These are phyloP conservation scores for Globisporangium rhizosaccharum DNA, from an alignment of 352 stramenopile species.

Conservation along the genomic window DNA sequence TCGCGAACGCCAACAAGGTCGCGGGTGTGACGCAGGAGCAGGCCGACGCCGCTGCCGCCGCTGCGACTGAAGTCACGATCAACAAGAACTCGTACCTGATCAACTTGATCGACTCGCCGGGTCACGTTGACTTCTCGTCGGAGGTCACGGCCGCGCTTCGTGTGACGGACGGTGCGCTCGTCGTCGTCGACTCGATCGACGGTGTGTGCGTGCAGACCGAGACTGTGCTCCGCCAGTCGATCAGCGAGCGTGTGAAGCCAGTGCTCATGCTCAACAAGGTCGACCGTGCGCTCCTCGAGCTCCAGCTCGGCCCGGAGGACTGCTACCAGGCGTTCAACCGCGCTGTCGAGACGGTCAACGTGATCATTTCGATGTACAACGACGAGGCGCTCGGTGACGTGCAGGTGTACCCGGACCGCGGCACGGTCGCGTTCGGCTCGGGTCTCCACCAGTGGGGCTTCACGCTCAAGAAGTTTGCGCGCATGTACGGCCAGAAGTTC, in stretches of 20 bases:
- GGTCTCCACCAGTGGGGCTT: conserved; percentile 99
- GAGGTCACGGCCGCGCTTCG: conserved; percentile 98
- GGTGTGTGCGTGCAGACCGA: conserved; percentile 99
- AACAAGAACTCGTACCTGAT: conserved; percentile 99
- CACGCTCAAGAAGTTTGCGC: conserved; percentile 98
- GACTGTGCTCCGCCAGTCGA: conserved; percentile 98
- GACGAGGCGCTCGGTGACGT: conserved; percentile 95
- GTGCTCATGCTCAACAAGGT: conserved; percentile 99
- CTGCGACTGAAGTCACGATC: conserved; percentile 83
- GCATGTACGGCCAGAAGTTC: conserved; percentile 99
- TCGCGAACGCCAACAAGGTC: conserved; percentile 59
- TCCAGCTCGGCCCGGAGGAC: conserved; percentile 98
- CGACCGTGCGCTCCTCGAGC: conserved; percentile 97
- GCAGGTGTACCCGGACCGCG: conserved; percentile 98
- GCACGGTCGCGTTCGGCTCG: conserved; percentile 98
- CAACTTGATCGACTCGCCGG: conserved; percentile 99
- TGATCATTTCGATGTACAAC: conserved; percentile 99
- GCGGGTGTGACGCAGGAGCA: conserved; percentile 50
- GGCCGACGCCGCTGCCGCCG: conserved; percentile 21
- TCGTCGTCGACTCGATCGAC: conserved; percentile 99
- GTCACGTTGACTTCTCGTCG: conserved; percentile 99
- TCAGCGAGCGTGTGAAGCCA: conserved; percentile 96
- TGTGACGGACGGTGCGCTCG: conserved; percentile 98
- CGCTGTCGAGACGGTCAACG: conserved; percentile 99
- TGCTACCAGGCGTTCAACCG: conserved; percentile 99